Evolutionary conservation across 176 grass and related monocot genomes (phyloP), one percentile per base, ranked within the genome.

Genomic region (Bothriochloa decipiens): DNA sequence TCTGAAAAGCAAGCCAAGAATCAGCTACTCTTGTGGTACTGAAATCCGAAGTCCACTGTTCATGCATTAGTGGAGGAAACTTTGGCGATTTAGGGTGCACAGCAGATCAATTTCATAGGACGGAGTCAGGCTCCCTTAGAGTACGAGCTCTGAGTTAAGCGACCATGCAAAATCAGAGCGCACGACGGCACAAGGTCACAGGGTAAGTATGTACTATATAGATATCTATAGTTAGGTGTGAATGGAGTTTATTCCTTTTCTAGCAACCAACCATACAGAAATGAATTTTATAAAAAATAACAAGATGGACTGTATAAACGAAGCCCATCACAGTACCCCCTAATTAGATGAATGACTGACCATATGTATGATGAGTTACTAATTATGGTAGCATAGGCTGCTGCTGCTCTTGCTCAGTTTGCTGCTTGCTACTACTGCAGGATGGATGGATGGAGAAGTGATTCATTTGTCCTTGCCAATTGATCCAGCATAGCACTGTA

Each of bases 401-500:
- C n/a, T n/a, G n/a, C n/a, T n/a, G n/a, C n/a, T n/a, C n/a, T n/a
- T 58, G 20, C 47, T 50, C 47, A 47, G 70, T 27, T 25, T 73
- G 23, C 42, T 47, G 70, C 70, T 74, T 20, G 43, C 43, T 78
- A 16, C 64, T 46, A 9, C 65, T 22, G 35, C 35, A 4, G 63
- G 45, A 55, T 16, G 47, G n/a, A 67, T 22, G 17, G 1, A 27
- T 47, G 11, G n/a, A n/a, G n/a, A n/a, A n/a, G 35, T 52, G 53
- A 9, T 43, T 75, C 70, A 75, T 1, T 85, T 88, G 68, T 37
- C 29, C 17, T 78, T 66, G 14, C 86, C 68, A 15, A 7, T 55
- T n/a, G 92, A 82, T 75, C 81, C 92, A 27, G 70, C 42, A 37
- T 93, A 98, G 6, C n/a, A n/a, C 95, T 92, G 70, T 86, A 95